Base-by-base conservation (phyloP, 2,329 filamentous ascomycete genomes). In the Fusarium abutilonis region DNA sequence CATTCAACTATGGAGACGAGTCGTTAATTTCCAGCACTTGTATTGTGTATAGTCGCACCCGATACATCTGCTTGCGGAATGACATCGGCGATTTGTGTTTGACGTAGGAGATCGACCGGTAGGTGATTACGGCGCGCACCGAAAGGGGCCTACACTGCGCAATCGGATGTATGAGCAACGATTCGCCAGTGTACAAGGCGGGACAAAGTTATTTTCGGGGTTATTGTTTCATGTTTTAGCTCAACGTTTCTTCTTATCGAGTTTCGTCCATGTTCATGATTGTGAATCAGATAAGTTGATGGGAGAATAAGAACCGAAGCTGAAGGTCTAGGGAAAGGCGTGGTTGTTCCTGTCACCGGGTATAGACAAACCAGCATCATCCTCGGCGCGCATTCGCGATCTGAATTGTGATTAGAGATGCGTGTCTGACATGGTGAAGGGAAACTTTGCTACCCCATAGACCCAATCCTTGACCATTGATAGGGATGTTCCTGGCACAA, bases 201-300 rank as follows among this genome's bases (percentile, higher is more conserved):
- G 43, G 56, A 62, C 56, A 29, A 40, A 38, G 28, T 42, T 43
- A 49, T 54, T 65, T 54, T 41, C 47, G n/a, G 15, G 44, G 54
- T 50, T 35, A 31, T 39, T 51, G 61, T 63, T 64, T 64, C 52
- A 56, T 38, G 51, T 64, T 62, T 40, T 40, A 45, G 43, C 21
- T 57, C 39, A 42, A 46, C 50, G 39, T 61, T 62, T 52, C 40
- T 46, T 46, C 23, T 15, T 4, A 6, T 34, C 14, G 19, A 48
- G 47, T 38, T 43, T 43, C 17, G 32, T 28, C 11, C 32, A 44
- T 40, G 49, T 19, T 28, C 7, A 26, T 40, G 13, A 9, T 47
- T 47, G 42, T 34, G 6, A 11, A 42, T 35, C 13, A 3, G 23
- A 26, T 26, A 4, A 26, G 23, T 26, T 26, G 23, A 13, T 32